Evolutionary conservation across 2,329 filamentous ascomycete species (phyloP).

Genomic region (Xylariaceae sp.): DNA sequence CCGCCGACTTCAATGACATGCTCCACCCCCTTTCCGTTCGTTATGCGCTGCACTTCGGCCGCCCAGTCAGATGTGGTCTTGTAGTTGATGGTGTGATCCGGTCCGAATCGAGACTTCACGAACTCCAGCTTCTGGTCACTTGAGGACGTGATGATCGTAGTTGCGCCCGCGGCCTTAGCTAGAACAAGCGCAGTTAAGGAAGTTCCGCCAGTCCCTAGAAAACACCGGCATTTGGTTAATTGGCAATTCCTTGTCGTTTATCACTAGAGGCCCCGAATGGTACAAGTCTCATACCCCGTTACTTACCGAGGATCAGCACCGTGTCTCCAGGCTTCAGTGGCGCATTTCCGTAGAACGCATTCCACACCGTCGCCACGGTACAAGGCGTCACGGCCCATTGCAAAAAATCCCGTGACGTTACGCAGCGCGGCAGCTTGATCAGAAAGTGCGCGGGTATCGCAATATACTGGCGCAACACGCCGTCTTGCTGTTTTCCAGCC

Average conservation of each 20-base stretch:
- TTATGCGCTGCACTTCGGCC: conserved; percentile 51
- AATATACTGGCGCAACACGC: conserved; percentile 51
- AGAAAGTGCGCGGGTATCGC: conserved; percentile 48
- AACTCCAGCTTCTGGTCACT: conserved; percentile 54
- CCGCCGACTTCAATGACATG: conserved; percentile 50
- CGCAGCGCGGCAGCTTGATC: conserved; percentile 46
- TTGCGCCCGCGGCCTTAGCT: conserved; percentile 53
- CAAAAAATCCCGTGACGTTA: conserved; percentile 36
- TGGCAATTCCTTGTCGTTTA: background rate
- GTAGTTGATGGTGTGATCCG: conserved; percentile 57
- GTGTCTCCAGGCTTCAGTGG: conserved; percentile 50
- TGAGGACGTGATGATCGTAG: conserved; percentile 59
- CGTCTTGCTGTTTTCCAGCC: conserved; percentile 43
- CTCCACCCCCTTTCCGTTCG: conserved; percentile 52
- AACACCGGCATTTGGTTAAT: background rate
- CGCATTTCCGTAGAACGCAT: conserved; percentile 51
- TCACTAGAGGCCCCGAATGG: too few relatives aligned
- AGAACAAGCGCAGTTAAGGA: conserved; percentile 52
- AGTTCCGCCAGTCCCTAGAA: conserved; percentile 54
- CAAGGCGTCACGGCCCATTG: conserved; percentile 50
- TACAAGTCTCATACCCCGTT: too few relatives aligned
- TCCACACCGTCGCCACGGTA: conserved; percentile 57
- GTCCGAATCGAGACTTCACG: conserved; percentile 47
- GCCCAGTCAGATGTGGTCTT: conserved; percentile 53
- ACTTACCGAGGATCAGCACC: conserved; percentile 45